Evolutionary conservation across 495 filamentous ascomycete genomes (phyloP).

Genomic region (Stereocaulon alpinum): DNA sequence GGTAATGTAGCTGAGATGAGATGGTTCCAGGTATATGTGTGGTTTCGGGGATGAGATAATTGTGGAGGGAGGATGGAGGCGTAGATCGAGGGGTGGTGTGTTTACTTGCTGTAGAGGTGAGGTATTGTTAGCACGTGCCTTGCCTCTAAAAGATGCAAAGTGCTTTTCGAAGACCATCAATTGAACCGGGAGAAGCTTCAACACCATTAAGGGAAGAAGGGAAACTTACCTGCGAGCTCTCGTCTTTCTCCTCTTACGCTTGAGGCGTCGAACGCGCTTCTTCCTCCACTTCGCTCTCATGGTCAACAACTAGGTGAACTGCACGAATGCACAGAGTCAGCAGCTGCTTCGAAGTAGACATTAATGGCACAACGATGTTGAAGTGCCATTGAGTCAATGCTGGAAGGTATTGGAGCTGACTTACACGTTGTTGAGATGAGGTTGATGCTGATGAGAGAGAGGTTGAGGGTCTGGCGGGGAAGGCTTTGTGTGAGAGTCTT

Average conservation of each 20-base stretch:
- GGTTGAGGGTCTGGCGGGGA: slow-evolving; percentile 22
- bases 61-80: slow-evolving; percentile 7
- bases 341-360: neutral
- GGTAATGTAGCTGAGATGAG: neutral
- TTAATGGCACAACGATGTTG: neutral
- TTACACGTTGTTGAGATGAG: slow-evolving; percentile 42
- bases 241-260: slow-evolving; percentile 99
- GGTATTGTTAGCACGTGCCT: slow-evolving; percentile 7
- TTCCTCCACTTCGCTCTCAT: slow-evolving; percentile 99
- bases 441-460: slow-evolving; percentile 39
- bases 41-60: neutral
- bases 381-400: neutral
- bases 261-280: slow-evolving; percentile 95
- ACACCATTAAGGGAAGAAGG: neutral
- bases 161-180: neutral
- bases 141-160: neutral
- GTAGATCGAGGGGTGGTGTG: slow-evolving; percentile 20
- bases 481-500: slow-evolving; percentile 33
- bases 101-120: slow-evolving; percentile 23
- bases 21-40: neutral
- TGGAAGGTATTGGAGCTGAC: neutral
- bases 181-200: neutral
- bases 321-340: neutral
- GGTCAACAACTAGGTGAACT: slow-evolving; percentile 39
- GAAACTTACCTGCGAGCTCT: slow-evolving; percentile 76